These are phyloP conservation scores for Crithidia mellificae DNA, from an alignment of 208 protist species.

Conservation along the genomic window DNA sequence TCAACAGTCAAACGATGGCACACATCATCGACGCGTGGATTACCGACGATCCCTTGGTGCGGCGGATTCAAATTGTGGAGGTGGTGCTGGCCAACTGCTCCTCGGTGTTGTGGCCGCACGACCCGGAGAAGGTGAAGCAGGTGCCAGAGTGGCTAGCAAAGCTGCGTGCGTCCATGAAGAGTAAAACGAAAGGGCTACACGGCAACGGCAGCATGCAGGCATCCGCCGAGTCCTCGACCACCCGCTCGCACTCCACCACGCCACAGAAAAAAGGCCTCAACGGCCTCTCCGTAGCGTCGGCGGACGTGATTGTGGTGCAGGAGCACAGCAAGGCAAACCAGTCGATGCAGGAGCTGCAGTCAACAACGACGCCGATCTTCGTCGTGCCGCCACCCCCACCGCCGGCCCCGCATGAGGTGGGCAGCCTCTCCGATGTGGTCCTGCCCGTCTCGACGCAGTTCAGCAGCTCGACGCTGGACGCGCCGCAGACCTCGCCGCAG, in stretches of 20 bases:
- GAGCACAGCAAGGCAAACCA: slow-evolving; percentile 8
- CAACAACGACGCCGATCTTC: background rate
- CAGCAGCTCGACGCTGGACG: slow-evolving; percentile 19
- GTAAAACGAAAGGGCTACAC: slow-evolving; percentile 9
- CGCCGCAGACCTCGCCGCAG: background rate
- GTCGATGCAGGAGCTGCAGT: background rate
- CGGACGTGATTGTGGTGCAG: slow-evolving; percentile 39
- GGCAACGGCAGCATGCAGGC: background rate
- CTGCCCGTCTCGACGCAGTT: background rate
- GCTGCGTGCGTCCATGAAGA: slow-evolving; percentile 33
- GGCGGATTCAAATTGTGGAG: slow-evolving; percentile 54
- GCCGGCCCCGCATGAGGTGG: slow-evolving; percentile 5
- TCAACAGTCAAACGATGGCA: slow-evolving; percentile 13
- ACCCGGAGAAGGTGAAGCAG: slow-evolving; percentile 32
- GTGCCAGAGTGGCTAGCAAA: slow-evolving; percentile 40
- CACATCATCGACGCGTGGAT: slow-evolving; percentile 46
- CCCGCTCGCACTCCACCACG: slow-evolving; percentile 4
- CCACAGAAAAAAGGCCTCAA: slow-evolving; percentile 38
- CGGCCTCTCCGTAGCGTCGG: slow-evolving; percentile 39
- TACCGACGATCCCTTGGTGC: slow-evolving; percentile 54
- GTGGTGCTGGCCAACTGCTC: slow-evolving; percentile 61
- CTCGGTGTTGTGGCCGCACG: slow-evolving; percentile 46
- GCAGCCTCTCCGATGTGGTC: slow-evolving; percentile 3
- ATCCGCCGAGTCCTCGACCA: slow-evolving; percentile 9
- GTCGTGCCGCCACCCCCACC: background rate